A percentile compares a stretch with the other conserved stretches of the same genome.
phyloP scores from a whole-genome alignment of 1,284 basidiomycete species.

The Cryptococcus sp. region DNA sequence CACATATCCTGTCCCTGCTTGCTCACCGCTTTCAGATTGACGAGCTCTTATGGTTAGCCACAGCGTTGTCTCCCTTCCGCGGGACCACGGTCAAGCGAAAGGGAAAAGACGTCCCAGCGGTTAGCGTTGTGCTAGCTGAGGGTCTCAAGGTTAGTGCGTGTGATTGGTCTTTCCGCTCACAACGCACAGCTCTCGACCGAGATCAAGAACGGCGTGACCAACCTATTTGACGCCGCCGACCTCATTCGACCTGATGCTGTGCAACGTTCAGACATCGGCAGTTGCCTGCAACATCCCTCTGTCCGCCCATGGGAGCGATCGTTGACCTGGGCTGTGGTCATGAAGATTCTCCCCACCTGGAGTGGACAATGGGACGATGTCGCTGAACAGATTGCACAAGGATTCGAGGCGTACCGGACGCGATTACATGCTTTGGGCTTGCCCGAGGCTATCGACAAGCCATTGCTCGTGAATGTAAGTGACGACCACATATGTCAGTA shows the following conservation, averaged over 20 bases:
- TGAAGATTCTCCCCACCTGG: conserved; percentile 67
- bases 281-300: conserved; percentile 30
- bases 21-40: conserved; percentile 45
- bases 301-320: conserved; percentile 65
- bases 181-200: conserved; percentile 65
- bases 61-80: conserved; percentile 67
- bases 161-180: conserved; percentile 3
- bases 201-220: conserved; percentile 72
- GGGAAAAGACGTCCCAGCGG: conserved; percentile 65
- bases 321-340: conserved; percentile 71
- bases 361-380: conserved; percentile 56
- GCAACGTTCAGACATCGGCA: conserved; percentile 48
- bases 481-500: background rate
- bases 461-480: conserved; percentile 74
- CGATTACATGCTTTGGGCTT: conserved; percentile 68
- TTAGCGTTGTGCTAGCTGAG: conserved; percentile 74
- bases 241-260: conserved; percentile 58
- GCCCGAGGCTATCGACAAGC: conserved; percentile 64
- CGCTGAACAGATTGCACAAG: conserved; percentile 59
- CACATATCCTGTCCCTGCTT: conserved; percentile 63
- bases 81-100: conserved; percentile 64
- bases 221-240: conserved; percentile 65
- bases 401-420: conserved; percentile 67
- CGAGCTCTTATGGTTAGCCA: conserved; percentile 72
- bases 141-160: conserved; percentile 64